Evolutionary conservation across 1,284 basidiomycete species (phyloP).

Genomic region (Sanguinoderma infundibulare): DNA sequence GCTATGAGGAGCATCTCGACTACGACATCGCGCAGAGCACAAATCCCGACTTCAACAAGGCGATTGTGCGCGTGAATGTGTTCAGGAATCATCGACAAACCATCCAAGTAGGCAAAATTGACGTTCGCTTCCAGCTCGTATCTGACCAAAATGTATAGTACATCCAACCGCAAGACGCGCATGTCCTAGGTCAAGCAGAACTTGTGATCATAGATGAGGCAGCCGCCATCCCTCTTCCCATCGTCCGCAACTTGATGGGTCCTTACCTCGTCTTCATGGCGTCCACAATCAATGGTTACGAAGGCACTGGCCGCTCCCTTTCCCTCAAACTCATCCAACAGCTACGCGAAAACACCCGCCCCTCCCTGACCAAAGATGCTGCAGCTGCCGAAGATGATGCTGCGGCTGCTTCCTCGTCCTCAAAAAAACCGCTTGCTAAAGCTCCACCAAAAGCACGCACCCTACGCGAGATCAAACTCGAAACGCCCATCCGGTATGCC

Average conservation of each 20-base stretch:
- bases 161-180: slow-evolving; percentile 96
- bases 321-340: slow-evolving; percentile 98
- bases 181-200: slow-evolving; percentile 97
- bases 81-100: slow-evolving; percentile 94
- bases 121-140: neutral
- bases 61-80: slow-evolving; percentile 95
- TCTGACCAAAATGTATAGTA: slow-evolving; percentile 58
- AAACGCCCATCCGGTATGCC: slow-evolving; percentile 94
- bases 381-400: slow-evolving; percentile 51
- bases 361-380: slow-evolving; percentile 67
- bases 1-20: slow-evolving; percentile 97
- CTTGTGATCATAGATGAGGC: slow-evolving; percentile 99
- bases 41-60: slow-evolving; percentile 94
- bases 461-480: slow-evolving; percentile 93
- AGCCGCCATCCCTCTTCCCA: slow-evolving; percentile 95
- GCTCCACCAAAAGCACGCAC: slow-evolving; percentile 74
- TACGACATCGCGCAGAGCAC: slow-evolving; percentile 96
- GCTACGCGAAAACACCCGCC: slow-evolving; percentile 86
- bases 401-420: slow-evolving; percentile 46
- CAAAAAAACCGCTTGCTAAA: slow-evolving; percentile 55
- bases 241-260: slow-evolving; percentile 94
- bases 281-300: slow-evolving; percentile 99
- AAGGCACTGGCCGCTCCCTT: slow-evolving; percentile 96
- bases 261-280: slow-evolving; percentile 99
- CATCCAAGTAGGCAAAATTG: slow-evolving; percentile 69